A percentile compares a stretch with the other conserved stretches of the same genome.
These are phyloP conservation scores for Panellus pusillus DNA, from an alignment of 768 basidiomycete species.

Conservation along the genomic window DNA sequence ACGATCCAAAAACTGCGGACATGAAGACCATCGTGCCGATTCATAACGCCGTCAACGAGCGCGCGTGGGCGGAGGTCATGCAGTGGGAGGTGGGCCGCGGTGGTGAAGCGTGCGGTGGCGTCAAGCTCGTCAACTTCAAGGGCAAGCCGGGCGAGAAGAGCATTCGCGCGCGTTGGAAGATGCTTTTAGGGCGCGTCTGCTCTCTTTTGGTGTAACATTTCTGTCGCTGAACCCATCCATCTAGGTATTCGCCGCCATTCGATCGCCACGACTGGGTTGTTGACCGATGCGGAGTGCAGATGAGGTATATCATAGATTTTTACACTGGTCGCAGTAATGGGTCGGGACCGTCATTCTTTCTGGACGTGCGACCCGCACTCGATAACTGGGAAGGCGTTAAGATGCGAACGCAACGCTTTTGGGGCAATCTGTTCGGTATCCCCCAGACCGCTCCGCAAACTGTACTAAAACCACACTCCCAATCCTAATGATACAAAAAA, in stretches of 20 bases:
- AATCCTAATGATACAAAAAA: constrained; percentile 5
- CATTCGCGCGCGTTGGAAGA: constrained; percentile 79
- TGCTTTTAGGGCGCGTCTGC: constrained; percentile 74
- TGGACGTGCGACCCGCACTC: constrained; percentile 92
- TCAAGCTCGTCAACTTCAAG: constrained; percentile 86
- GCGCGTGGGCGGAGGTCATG: constrained; percentile 80
- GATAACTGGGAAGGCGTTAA: constrained; percentile 93
- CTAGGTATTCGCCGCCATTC: constrained; percentile 90
- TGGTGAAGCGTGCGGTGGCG: constrained; percentile 77
- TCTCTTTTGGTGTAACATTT: not conserved
- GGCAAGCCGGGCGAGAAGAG: constrained; percentile 81
- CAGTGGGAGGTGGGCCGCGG: constrained; percentile 83
- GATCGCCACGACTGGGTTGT: constrained; percentile 98
- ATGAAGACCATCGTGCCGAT: constrained; percentile 97
- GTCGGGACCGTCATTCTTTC: constrained; percentile 77
- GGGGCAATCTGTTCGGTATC: constrained; percentile 33
- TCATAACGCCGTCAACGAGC: constrained; percentile 98
- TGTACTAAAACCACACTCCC: constrained; percentile 14
- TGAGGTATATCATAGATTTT: constrained; percentile 98
- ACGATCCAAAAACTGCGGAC: constrained; percentile 82
- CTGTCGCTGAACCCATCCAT: constrained; percentile 12
- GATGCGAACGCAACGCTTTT: constrained; percentile 70
- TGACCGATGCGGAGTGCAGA: constrained; percentile 84
- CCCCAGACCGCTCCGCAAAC: not conserved
- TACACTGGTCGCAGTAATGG: constrained; percentile 74